A percentile compares a stretch with the other conserved stretches of the same genome.
These are phyloP conservation scores for Lactifluus rugatus DNA, from an alignment of 768 basidiomycete genomes.

Conservation along the genomic window DNA sequence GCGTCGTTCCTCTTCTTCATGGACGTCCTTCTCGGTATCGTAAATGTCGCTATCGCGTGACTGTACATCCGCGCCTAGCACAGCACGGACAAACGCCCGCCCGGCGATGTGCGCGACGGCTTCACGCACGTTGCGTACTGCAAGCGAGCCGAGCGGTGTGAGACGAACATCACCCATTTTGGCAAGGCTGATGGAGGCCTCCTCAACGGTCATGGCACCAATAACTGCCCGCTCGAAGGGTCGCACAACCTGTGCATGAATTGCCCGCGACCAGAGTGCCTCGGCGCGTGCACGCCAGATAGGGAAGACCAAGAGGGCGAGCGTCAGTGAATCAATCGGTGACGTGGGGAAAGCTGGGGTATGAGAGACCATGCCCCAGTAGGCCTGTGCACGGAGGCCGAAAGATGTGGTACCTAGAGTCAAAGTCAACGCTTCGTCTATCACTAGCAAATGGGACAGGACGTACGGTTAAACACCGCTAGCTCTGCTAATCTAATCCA, in stretches of 20 bases:
- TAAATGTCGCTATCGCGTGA: constrained; percentile 19
- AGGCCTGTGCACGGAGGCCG: constrained; percentile 42
- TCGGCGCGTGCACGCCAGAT: constrained; percentile 36
- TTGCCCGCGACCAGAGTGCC: constrained; percentile 35
- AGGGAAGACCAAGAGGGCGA: constrained; percentile 46
- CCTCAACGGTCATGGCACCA: constrained; percentile 40
- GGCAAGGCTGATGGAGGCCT: constrained; percentile 38
- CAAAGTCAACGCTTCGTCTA: neutral
- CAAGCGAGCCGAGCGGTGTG: constrained; percentile 41
- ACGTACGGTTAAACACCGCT: constrained; percentile 32
- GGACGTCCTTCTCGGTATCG: constrained; percentile 26
- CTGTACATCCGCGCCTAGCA: constrained; percentile 22
- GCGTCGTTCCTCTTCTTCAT: constrained; percentile 34
- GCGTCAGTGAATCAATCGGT: constrained; percentile 43
- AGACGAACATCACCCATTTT: constrained; percentile 23
- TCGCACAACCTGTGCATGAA: constrained; percentile 26
- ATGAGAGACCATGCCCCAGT: constrained; percentile 39
- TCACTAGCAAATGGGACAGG: neutral
- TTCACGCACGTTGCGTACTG: constrained; percentile 38
- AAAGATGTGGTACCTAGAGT: constrained; percentile 25
- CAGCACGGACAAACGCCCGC: constrained; percentile 42
- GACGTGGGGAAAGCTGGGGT: constrained; percentile 32
- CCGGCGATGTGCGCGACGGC: constrained; percentile 45
- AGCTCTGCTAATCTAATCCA: constrained; percentile 46
- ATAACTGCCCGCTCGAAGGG: constrained; percentile 49